Base-by-base conservation (phyloP, 106 monocot genomes). In the Posidonia australis region DNA sequence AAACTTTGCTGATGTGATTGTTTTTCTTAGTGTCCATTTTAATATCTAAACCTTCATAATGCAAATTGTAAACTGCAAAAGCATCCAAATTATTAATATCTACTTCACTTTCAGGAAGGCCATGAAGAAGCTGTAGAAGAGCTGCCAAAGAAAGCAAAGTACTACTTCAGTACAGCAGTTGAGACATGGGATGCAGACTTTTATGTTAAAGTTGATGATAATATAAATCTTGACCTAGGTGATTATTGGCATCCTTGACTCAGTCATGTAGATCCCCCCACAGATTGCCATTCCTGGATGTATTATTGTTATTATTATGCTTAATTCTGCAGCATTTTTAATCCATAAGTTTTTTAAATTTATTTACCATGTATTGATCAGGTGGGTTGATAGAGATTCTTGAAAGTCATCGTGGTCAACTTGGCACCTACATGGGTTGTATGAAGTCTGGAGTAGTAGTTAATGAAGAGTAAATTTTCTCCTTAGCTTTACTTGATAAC, bases 121-220 rank as follows among this genome's bases (percentile, higher is more conserved):
- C 91, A 91, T 54, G 98, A 99, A 74, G 91, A 99, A 79, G 98
- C 85, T 77, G 67, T 45, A 1, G 91, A 99, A 66, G 98, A 99
- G 55, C 64, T 91, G 67, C 71, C 91, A n/a, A 88, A 75, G 59
- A 99, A 99, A 79, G 91, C 81, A 54, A 91, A 91, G 76, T 91
- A 64, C 72, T 99, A 91, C 73, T 99, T 99, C 58, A 85, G 87
- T 60, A 55, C 83, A 13, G 90, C 98, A 68, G 78, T 91, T 76
- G 90, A 87, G 72, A 69, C 51, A 47, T 99, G 98, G 98, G 80
- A 98, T 81, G 87, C 98, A n/a, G 91, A 98, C 29, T 98, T 98
- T 58, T 98, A 98, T 79, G 77, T 98, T 43, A 98, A 98, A 79
- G 90, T 98, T 77, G 91, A 98, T 81, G 87, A 98, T 48, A 77